A percentile compares a stretch with the other conserved stretches of the same genome.
These are phyloP conservation scores for Acanthamoeba healyi DNA, from an alignment of 208 protist species.

Conservation along the genomic window DNA sequence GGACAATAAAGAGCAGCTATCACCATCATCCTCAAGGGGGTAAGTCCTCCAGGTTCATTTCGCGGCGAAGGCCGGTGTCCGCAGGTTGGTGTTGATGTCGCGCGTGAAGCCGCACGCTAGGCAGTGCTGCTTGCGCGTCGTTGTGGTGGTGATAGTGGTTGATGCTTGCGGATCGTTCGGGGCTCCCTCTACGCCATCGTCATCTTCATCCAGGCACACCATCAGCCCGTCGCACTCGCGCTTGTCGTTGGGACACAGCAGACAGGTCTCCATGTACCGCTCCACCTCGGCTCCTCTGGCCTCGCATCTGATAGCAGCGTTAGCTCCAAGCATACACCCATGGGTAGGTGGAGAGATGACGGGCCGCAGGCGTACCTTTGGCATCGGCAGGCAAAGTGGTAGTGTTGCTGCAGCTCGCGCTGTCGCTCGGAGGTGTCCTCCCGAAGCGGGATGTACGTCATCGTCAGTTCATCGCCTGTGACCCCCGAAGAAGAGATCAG, in stretches of 20 bases:
- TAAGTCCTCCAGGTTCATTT: too few species aligned
- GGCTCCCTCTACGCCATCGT: too few species aligned
- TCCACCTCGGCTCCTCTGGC: background rate
- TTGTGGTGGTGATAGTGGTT: background rate
- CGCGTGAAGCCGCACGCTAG: slow-evolving; percentile 14
- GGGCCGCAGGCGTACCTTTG: background rate
- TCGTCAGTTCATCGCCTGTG: slow-evolving; percentile 30
- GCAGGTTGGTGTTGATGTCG: background rate
- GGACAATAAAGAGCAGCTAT: background rate
- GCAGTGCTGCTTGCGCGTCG: background rate
- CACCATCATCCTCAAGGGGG: too few species aligned
- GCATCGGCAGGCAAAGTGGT: slow-evolving; percentile 49
- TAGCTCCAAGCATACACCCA: background rate
- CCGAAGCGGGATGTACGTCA: slow-evolving; percentile 63
- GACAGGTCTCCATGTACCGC: background rate
- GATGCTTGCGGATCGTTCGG: too few species aligned
- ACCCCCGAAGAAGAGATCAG: background rate
- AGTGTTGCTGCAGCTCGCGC: slow-evolving; percentile 31
- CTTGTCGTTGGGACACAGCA: slow-evolving; percentile 58
- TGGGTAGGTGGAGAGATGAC: background rate
- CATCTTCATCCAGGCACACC: background rate
- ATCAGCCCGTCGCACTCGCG: slow-evolving; percentile 61
- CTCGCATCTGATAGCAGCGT: slow-evolving; percentile 54
- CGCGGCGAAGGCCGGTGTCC: too few species aligned
- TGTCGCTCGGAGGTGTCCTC: slow-evolving; percentile 4